phyloP scores from a whole-genome alignment of 805 yeast genomes.

The Candida pseudoglaebosa region DNA sequence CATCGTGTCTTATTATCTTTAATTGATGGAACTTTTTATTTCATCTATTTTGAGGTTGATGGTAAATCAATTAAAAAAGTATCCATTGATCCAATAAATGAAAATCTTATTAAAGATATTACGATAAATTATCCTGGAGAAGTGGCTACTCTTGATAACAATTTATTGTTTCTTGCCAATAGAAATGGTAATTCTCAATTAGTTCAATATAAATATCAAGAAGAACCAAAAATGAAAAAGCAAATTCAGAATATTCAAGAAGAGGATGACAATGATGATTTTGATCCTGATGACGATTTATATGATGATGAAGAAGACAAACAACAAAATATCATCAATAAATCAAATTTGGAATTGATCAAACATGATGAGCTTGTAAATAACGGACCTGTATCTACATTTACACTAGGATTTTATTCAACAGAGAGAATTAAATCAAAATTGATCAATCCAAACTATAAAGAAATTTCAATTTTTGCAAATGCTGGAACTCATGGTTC shows the following conservation, averaged over 20 bases:
- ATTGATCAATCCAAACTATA: constrained; percentile 60
- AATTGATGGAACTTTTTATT: constrained; percentile 30
- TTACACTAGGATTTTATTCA: constrained; percentile 61
- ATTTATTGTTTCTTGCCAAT: constrained; percentile 56
- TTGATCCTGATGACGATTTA: constrained; percentile 46
- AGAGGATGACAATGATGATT: constrained; percentile 20
- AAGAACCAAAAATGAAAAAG: not conserved
- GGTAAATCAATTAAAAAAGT: constrained; percentile 39
- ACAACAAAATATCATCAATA: constrained; percentile 12
- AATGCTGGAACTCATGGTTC: constrained; percentile 60
- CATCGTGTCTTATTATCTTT: constrained; percentile 29
- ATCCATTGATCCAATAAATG: constrained; percentile 28
- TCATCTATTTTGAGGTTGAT: constrained; percentile 36
- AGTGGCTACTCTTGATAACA: constrained; percentile 37
- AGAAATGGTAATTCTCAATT: constrained; percentile 57
- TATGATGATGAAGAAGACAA: constrained; percentile 31
- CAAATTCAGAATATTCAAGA: constrained; percentile 1
- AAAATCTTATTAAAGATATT: constrained; percentile 24
- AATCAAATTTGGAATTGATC: constrained; percentile 31
- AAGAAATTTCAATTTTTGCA: constrained; percentile 65
- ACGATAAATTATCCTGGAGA: constrained; percentile 36
- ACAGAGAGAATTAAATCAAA: constrained; percentile 55
- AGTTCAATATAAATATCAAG: constrained; percentile 33
- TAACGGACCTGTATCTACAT: constrained; percentile 69
- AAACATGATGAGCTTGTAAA: constrained; percentile 54